Conservation (phyloP, 192 early-diverging fungal species). For the Mortierella alpina region DNA sequence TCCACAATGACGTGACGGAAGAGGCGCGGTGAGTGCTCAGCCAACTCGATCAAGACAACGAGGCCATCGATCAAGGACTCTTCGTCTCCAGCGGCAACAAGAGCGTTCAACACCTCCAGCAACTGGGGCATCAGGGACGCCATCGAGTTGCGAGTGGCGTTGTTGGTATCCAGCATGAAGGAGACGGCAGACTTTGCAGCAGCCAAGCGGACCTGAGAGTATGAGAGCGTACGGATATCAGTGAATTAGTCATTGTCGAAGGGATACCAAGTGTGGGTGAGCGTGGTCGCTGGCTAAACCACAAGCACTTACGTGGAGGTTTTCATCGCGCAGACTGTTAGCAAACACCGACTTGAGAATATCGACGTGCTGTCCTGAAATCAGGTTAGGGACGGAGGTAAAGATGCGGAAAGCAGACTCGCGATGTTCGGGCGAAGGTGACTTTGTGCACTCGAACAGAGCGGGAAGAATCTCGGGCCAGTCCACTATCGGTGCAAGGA, state of each 20-base stretch:
- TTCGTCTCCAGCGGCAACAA: conserved; percentile 78
- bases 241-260: conserved; percentile 12
- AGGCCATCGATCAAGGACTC: conserved; percentile 76
- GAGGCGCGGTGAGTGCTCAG: conserved; percentile 82
- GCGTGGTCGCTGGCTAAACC: not conserved
- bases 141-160: conserved; percentile 65
- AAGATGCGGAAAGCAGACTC: conserved; percentile 94
- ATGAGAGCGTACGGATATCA: not conserved
- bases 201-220: conserved; percentile 74
- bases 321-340: conserved; percentile 76
- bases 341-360: conserved; percentile 79
- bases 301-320: conserved; percentile 58
- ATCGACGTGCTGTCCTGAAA: conserved; percentile 76
- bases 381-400: conserved; percentile 81
- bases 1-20: conserved; percentile 84
- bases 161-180: conserved; percentile 79
- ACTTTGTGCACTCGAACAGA: conserved; percentile 85
- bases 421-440: conserved; percentile 77
- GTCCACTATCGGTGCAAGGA: conserved; percentile 55
- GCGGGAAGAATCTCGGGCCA: conserved; percentile 88
- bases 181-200: conserved; percentile 80
- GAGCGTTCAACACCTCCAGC: conserved; percentile 82
- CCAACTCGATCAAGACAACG: conserved; percentile 86
- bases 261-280: not conserved
- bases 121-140: conserved; percentile 82